Conservation (phyloP, 352 stramenopile genomes). For the Lagenidium giganteum region DNA sequence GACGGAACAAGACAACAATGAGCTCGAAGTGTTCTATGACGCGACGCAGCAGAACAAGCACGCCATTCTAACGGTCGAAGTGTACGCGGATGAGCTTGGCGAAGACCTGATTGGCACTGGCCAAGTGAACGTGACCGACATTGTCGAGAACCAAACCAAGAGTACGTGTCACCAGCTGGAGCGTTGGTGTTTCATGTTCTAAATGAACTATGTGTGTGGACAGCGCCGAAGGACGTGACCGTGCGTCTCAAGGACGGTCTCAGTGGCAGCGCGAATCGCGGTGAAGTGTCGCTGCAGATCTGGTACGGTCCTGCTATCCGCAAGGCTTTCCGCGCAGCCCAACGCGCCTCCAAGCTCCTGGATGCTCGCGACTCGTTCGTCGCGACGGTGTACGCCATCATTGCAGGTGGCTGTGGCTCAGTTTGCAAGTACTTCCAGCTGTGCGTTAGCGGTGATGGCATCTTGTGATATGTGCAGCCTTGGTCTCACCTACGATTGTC, state of each 20-base stretch:
- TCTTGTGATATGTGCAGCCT: neutral
- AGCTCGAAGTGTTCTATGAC: constrained; percentile 82
- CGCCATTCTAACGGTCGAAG: constrained; percentile 53
- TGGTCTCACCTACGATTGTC: neutral
- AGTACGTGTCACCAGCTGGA: constrained; percentile 2
- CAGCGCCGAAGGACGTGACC: constrained; percentile 27
- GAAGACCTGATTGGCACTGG: constrained; percentile 73
- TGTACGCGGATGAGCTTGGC: constrained; percentile 66
- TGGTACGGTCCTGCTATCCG: constrained; percentile 78
- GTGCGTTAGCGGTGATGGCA: too few species aligned
- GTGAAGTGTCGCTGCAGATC: constrained; percentile 52
- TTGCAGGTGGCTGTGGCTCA: constrained; percentile 17
- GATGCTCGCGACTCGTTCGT: constrained; percentile 70
- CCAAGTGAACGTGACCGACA: constrained; percentile 35
- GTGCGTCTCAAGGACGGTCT: constrained; percentile 48
- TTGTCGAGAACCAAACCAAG: constrained; percentile 36
- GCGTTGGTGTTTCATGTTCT: neutral
- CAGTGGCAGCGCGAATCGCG: constrained; percentile 31
- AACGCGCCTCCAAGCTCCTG: constrained; percentile 64
- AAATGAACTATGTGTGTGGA: too few species aligned
- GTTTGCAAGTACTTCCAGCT: constrained; percentile 41
- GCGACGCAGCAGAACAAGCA: constrained; percentile 38
- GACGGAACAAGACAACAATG: constrained; percentile 62
- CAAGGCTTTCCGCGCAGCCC: constrained; percentile 72
- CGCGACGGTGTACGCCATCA: constrained; percentile 36